Conservation (phyloP, 2,329 filamentous ascomycete species). For the Hymenoscyphus linearis region DNA sequence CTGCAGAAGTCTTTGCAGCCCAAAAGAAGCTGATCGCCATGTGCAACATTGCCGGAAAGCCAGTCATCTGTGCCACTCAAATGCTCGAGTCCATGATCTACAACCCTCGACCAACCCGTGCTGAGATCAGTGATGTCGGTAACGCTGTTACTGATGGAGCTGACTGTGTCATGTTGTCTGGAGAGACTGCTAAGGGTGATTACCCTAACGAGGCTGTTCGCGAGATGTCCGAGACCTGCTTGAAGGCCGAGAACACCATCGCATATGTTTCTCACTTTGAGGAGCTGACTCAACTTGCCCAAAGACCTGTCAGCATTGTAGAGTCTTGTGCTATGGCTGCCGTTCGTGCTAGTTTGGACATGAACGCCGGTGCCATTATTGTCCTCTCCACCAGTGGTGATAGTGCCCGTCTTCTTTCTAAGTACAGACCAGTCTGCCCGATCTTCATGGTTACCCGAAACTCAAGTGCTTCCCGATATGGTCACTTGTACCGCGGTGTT, state of each 20-base stretch:
- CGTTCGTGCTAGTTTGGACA: constrained; percentile 89
- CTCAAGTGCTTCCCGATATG: constrained; percentile 76
- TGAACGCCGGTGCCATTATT: constrained; percentile 93
- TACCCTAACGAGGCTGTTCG: constrained; percentile 89
- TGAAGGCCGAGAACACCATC: constrained; percentile 95
- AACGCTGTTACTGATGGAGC: constrained; percentile 97
- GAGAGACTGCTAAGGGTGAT: constrained; percentile 95
- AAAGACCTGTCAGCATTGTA: constrained; percentile 77
- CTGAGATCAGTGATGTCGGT: constrained; percentile 96
- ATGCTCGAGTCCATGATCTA: constrained; percentile 99
- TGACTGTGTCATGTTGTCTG: constrained; percentile 99
- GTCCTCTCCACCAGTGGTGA: constrained; percentile 94
- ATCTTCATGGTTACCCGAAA: constrained; percentile 99
- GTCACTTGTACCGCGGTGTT: constrained; percentile 93
- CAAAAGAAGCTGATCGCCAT: constrained; percentile 99
- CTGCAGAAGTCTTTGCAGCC: constrained; percentile 95
- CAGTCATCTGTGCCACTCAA: constrained; percentile 97
- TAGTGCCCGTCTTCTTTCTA: constrained; percentile 91
- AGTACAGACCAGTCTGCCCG: constrained; percentile 97
- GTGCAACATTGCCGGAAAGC: constrained; percentile 99
- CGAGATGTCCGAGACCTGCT: constrained; percentile 98
- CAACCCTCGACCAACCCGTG: constrained; percentile 96
- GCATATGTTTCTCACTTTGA: constrained; percentile 96
- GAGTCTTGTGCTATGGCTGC: constrained; percentile 98
- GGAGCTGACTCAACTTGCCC: constrained; percentile 79